Evolutionary conservation across 179 eudicot genomes (phyloP).

Genomic region (Silene coronaria): DNA sequence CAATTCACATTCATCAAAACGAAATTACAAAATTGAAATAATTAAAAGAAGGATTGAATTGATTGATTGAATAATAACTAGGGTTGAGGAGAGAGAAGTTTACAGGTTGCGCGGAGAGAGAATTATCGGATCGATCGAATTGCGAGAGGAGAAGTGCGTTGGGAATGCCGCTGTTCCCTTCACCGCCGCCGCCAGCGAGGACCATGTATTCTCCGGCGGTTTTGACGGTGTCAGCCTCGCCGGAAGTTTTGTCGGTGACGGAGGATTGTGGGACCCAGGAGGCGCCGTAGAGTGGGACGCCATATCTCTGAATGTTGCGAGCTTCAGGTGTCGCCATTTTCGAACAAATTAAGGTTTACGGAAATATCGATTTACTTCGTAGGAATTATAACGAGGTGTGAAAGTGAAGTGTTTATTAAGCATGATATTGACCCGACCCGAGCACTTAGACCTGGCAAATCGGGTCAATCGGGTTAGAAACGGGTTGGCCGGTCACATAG

Average conservation of each 20-base stretch:
- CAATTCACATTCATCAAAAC: background rate
- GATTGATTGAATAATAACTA: background rate
- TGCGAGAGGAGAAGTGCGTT: slow-evolving; percentile 56
- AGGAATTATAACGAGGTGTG: background rate
- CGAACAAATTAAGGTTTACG: background rate
- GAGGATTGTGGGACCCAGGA: slow-evolving; percentile 50
- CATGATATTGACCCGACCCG: too few relatives aligned
- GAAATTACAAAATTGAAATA: background rate
- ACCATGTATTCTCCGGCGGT: slow-evolving; percentile 26
- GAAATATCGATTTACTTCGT: background rate
- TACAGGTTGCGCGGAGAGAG: slow-evolving; percentile 71
- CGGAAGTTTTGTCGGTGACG: slow-evolving; percentile 13
- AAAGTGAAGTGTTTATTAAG: too few relatives aligned
- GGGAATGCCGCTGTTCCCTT: slow-evolving; percentile 79
- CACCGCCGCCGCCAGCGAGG: slow-evolving; percentile 88
- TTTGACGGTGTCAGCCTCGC: background rate
- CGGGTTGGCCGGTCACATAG: too few relatives aligned
- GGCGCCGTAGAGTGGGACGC: slow-evolving; percentile 85
- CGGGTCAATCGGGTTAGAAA: too few relatives aligned
- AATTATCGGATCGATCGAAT: slow-evolving; percentile 49
- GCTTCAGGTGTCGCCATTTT: slow-evolving; percentile 15
- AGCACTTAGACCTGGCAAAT: too few relatives aligned
- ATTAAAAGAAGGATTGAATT: background rate
- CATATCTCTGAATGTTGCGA: slow-evolving; percentile 50
- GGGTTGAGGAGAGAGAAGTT: slow-evolving; percentile 2